A percentile compares a stretch with the other conserved stretches of the same genome.
Evolutionary conservation across 495 filamentous ascomycete genomes (phyloP).

Genomic region (Penicillium simplicissimum): DNA sequence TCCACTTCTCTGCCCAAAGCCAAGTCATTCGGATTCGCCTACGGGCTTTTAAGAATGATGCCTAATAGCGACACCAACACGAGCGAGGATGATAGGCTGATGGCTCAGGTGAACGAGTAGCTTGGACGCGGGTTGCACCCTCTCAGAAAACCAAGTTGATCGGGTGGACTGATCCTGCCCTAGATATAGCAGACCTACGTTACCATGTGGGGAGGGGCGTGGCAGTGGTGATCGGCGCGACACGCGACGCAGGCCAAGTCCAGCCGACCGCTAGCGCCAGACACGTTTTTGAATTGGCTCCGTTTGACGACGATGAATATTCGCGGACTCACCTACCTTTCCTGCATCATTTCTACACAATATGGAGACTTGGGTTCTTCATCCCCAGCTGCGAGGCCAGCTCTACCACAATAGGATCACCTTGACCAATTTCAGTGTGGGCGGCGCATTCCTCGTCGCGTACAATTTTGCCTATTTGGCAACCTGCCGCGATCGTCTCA

Average conservation of each 20-base stretch:
- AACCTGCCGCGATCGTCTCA: background rate
- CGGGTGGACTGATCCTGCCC: background rate
- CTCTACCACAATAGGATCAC: background rate
- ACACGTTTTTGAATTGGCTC: background rate
- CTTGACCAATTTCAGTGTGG: background rate
- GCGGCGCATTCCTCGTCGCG: background rate
- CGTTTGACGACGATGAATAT: background rate
- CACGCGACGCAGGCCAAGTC: constrained; percentile 7
- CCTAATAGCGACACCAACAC: no score
- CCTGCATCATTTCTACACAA: background rate
- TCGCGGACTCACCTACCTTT: background rate
- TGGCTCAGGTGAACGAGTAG: no score
- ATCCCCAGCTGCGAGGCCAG: background rate
- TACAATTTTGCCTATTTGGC: background rate
- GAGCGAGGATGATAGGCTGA: no score
- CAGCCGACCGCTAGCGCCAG: background rate
- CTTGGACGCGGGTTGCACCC: background rate
- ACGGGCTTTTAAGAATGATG: no score
- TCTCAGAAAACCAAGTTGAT: background rate
- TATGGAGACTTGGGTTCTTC: background rate
- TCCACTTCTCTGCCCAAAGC: no score
- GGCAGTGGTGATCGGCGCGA: constrained; percentile 21
- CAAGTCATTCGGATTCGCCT: no score
- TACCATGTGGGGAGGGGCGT: constrained; percentile 24
- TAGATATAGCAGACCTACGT: constrained; percentile 7